These are phyloP conservation scores for Pseudonitzschia pungens DNA, from an alignment of 108 stramenopile species.

Conservation along the genomic window DNA sequence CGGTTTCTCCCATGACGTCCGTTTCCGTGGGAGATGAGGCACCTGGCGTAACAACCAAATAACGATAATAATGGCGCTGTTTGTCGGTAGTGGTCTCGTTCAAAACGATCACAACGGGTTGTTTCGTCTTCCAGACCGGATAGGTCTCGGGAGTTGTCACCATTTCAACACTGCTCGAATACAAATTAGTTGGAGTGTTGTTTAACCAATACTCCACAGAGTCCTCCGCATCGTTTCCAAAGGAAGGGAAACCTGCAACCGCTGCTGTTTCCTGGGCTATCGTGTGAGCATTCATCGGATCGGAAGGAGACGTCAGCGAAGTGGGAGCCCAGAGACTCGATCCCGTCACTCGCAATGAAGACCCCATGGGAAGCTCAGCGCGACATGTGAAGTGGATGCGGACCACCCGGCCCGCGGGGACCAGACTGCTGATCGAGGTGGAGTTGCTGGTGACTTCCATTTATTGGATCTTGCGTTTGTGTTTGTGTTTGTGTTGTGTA, in stretches of 20 bases:
- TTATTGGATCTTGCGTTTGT: background rate
- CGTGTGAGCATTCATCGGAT: slow-evolving; percentile 51
- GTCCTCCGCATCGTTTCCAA: slow-evolving; percentile 15
- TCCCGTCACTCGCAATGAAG: slow-evolving; percentile 75
- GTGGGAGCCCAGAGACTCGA: slow-evolving; percentile 61
- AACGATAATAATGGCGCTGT: slow-evolving; percentile 81
- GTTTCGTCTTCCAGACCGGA: slow-evolving; percentile 80
- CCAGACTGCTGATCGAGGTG: slow-evolving; percentile 5
- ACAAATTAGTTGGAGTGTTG: slow-evolving; percentile 32
- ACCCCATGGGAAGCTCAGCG: slow-evolving; percentile 78
- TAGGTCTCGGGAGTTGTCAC: slow-evolving; percentile 85
- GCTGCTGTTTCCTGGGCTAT: slow-evolving; percentile 36
- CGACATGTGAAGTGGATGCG: slow-evolving; percentile 74
- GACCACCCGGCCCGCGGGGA: slow-evolving; percentile 60
- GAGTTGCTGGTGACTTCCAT: slow-evolving; percentile 1
- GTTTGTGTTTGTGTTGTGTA: too few species aligned
- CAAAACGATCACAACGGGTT: slow-evolving; percentile 75
- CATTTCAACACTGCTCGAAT: slow-evolving; percentile 76
- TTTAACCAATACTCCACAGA: slow-evolving; percentile 28
- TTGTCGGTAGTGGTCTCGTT: slow-evolving; percentile 31
- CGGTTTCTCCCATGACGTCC: slow-evolving; percentile 22
- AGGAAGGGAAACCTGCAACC: slow-evolving; percentile 13
- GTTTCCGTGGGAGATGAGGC: slow-evolving; percentile 26
- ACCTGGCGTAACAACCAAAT: slow-evolving; percentile 85
- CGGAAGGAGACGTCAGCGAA: slow-evolving; percentile 38